A percentile compares a stretch with the other conserved stretches of the same genome.
Conservation (phyloP, 2,329 filamentous ascomycete genomes). For the Cladosporium phlei region DNA sequence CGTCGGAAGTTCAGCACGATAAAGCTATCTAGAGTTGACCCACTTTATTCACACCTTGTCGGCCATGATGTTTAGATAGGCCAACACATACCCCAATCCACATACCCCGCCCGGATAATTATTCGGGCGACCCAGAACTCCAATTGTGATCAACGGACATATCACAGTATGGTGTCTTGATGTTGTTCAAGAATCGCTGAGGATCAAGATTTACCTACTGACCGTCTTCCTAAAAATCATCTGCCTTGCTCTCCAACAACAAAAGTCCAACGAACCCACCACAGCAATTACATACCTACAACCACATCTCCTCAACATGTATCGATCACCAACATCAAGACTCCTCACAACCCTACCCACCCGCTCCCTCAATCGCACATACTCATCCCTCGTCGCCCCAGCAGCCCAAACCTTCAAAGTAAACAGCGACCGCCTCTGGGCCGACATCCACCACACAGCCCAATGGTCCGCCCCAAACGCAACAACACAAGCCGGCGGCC, state of each 20-base stretch:
- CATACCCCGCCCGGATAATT: background rate
- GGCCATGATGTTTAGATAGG: background rate
- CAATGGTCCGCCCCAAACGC: conserved; percentile 20
- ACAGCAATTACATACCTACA: too few species aligned
- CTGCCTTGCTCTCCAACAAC: too few species aligned
- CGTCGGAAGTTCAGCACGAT: background rate
- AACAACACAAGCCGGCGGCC: conserved; percentile 13
- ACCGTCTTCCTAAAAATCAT: too few species aligned
- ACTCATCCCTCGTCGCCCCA: background rate
- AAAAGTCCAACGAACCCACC: too few species aligned
- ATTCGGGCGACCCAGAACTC: too few species aligned
- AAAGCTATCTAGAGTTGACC: background rate
- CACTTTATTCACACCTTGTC: conserved; percentile 8
- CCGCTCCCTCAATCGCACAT: background rate
- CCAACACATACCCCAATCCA: background rate
- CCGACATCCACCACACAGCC: conserved; percentile 18
- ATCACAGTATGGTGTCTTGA: too few species aligned
- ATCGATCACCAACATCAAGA: too few species aligned
- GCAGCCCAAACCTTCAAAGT: conserved; percentile 6
- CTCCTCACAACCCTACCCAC: too few species aligned
- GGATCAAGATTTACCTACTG: too few species aligned
- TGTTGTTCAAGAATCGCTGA: too few species aligned
- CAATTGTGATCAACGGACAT: too few species aligned
- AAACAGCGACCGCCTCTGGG: conserved; percentile 17
- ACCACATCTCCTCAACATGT: too few species aligned